Evolutionary conservation across 2,329 filamentous ascomycete genomes (phyloP).

Genomic region (Fusarium denticulatum): DNA sequence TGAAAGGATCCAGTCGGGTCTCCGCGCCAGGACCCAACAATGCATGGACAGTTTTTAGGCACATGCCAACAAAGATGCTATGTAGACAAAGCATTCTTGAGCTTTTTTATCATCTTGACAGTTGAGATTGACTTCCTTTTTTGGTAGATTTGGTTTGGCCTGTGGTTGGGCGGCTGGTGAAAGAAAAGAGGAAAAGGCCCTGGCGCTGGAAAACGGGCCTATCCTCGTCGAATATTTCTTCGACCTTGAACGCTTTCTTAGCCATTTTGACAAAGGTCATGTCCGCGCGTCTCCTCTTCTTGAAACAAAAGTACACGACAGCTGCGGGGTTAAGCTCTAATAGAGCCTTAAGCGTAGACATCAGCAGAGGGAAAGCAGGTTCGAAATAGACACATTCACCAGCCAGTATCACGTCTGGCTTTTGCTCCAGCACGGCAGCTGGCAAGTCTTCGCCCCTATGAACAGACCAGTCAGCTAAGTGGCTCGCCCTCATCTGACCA

Average conservation of each 20-base stretch:
- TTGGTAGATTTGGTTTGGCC: conserved; percentile 24
- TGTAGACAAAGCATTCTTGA: conserved; percentile 34
- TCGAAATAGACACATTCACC: conserved; percentile 98
- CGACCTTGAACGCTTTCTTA: conserved; percentile 71
- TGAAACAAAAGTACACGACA: conserved; percentile 87
- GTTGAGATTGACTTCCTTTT: conserved; percentile 23
- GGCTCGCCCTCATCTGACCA: neutral
- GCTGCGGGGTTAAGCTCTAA: conserved; percentile 75
- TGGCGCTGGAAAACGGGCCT: conserved; percentile 65
- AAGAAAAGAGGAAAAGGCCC: conserved; percentile 69
- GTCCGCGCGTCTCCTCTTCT: conserved; percentile 86
- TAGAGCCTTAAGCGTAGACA: conserved; percentile 79
- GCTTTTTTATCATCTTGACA: conserved; percentile 28
- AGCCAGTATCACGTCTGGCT: conserved; percentile 86
- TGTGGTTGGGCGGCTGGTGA: conserved; percentile 56
- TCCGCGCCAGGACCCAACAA: neutral
- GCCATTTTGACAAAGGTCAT: conserved; percentile 78
- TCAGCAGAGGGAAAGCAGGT: conserved; percentile 88
- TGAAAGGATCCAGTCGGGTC: conserved; percentile 7
- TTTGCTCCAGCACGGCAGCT: conserved; percentile 60
- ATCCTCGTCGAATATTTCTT: conserved; percentile 71
- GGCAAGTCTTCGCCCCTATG: conserved; percentile 68
- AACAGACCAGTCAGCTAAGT: conserved; percentile 35
- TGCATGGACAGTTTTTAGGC: conserved; percentile 7
- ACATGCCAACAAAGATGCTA: conserved; percentile 25